phyloP scores from a whole-genome alignment of 345 rosid genomes.

The Eucalyptus albens region DNA sequence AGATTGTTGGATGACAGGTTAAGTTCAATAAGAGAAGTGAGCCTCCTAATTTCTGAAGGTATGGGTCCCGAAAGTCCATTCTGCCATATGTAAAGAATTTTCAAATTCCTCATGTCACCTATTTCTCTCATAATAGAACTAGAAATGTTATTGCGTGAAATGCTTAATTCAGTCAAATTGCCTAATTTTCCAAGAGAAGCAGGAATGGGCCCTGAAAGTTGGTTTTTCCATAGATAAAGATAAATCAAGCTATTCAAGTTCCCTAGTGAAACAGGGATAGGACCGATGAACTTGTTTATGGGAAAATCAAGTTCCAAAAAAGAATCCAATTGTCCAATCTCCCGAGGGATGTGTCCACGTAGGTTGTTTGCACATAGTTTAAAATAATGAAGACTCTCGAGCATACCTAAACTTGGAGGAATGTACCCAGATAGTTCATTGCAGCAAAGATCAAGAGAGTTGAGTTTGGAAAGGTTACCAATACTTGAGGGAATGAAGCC shows the following conservation, averaged over 20 bases:
- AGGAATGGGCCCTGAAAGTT: not conserved
- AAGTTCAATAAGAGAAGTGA: not conserved
- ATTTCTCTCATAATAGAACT: not conserved
- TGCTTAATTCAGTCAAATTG: accelerated
- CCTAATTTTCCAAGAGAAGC: not conserved
- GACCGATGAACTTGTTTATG: not conserved
- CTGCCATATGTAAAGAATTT: not conserved
- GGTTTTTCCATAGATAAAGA: accelerated
- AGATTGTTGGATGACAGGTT: not conserved
- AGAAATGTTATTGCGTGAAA: accelerated
- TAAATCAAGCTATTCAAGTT: accelerated
- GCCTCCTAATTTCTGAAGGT: not conserved
- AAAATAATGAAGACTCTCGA: not conserved
- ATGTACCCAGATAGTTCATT: not conserved
- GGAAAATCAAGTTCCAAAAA: not conserved
- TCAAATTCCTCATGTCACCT: not conserved
- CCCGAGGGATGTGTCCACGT: not conserved
- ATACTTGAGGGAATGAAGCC: not conserved
- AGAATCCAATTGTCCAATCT: not conserved
- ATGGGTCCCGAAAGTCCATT: not conserved
- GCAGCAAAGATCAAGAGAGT: not conserved
- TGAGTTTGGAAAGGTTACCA: not conserved
- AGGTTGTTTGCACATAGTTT: not conserved
- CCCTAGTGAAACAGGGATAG: not conserved
- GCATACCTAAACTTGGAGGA: not conserved